Base-by-base conservation (phyloP, 768 basidiomycete genomes). In the Heimioporus sp. region DNA sequence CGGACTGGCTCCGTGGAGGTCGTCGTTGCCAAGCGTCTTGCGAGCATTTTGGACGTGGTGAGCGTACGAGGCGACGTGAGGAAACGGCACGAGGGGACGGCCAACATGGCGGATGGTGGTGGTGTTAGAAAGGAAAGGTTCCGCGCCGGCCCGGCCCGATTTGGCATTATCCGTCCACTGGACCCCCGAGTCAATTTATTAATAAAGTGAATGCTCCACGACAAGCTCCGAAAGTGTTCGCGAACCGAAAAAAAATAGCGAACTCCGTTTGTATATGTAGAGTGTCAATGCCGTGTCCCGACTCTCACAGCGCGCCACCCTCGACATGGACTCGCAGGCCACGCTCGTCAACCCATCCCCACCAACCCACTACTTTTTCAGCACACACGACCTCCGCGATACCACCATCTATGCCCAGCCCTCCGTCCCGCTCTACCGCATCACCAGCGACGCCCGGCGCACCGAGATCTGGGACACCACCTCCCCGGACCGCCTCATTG, bases 321-420 rank as follows among this genome's bases (percentile, higher is more conserved):
- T 43, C 19, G 17, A 40, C 8, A 70, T 68, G 67, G 64, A 68
- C 46, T 68, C 67, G 11, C 15, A 60, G 13, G 11, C 51, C 41
- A 68, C 67, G 1, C 68, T 68, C 40, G 68, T 68, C 13, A 56
- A 46, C 35, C 44, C 50, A 10, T 4, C 47, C 8, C 64, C 64
- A 17, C 67, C 68, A 20, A 70, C 62, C 12, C 1, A 48, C 37
- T 70, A 70, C 56, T 68, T 55, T 37, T 30, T 68, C 35, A 66
- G 62, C 46, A 57, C 54, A 11, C 34, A 54, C 4, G 53, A 55
- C 42, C 52, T 55, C 36, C 57, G 43, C 17, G 55, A 68, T 20
- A 38, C 57, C 3, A 49, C 57, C 7, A 45, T 68, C 41, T 68
- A 50, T 11, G 45, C 64, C 0, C 43, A 39, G 2, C 59, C 64